Evolutionary conservation across 2,329 filamentous ascomycete species (phyloP).

Genomic region (Claviceps capensis): DNA sequence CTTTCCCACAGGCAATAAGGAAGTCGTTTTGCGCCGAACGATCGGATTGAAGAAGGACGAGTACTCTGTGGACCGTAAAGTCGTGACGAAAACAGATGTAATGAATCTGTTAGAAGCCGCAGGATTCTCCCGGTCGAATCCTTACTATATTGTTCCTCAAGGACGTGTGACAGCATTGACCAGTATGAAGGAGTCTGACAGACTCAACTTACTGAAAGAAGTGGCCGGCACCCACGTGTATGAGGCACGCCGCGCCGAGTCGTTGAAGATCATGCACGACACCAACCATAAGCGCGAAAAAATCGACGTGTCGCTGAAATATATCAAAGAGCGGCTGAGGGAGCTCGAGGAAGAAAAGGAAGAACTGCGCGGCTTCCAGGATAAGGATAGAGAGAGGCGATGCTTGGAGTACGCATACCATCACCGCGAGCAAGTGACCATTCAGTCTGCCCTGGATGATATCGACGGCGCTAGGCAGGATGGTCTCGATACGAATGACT

Average conservation of each 20-base stretch:
- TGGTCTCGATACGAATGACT: constrained; percentile 73
- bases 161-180: constrained; percentile 90
- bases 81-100: constrained; percentile 86
- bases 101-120: constrained; percentile 92
- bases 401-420: constrained; percentile 94
- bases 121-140: constrained; percentile 92
- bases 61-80: constrained; percentile 94
- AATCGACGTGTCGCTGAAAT: constrained; percentile 83
- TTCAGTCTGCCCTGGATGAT: constrained; percentile 63
- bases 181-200: constrained; percentile 95
- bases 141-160: constrained; percentile 98
- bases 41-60: constrained; percentile 98
- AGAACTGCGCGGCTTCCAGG: constrained; percentile 84
- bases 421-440: constrained; percentile 71
- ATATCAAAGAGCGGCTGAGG: constrained; percentile 76
- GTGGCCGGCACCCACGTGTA: constrained; percentile 98
- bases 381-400: constrained; percentile 81
- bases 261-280: constrained; percentile 91
- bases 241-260: constrained; percentile 81
- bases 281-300: constrained; percentile 90
- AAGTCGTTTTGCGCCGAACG: constrained; percentile 80
- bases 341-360: constrained; percentile 97
- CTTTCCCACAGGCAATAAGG: constrained; percentile 83
- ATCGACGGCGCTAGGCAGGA: constrained; percentile 72
- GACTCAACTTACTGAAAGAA: constrained; percentile 82